These are phyloP conservation scores for Bipolaris cookei DNA, from an alignment of 2,329 filamentous ascomycete genomes.

Conservation along the genomic window DNA sequence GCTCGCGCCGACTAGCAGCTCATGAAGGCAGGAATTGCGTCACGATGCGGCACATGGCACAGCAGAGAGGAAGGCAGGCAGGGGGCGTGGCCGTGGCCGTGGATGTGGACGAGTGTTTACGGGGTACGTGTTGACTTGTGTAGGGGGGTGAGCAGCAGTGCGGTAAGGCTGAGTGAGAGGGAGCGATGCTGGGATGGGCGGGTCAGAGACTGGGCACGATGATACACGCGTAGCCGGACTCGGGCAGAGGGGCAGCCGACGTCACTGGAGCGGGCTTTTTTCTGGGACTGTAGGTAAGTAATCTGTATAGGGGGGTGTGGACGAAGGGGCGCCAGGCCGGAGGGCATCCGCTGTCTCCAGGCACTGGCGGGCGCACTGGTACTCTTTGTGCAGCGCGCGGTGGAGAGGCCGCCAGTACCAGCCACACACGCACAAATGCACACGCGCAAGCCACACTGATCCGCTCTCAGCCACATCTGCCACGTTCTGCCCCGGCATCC, in stretches of 20 bases:
- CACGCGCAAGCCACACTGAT: too few relatives aligned
- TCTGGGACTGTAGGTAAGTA: background rate
- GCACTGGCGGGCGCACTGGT: conserved; percentile 21
- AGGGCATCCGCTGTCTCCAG: conserved; percentile 6
- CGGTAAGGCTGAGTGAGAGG: background rate
- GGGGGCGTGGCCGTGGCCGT: background rate
- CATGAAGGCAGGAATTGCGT: conserved; percentile 43
- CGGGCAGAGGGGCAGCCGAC: conserved; percentile 4
- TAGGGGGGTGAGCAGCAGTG: background rate
- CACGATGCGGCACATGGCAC: conserved; percentile 45
- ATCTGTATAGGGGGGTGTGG: conserved; percentile 6
- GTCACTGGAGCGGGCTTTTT: conserved; percentile 2
- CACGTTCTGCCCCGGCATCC: conserved; percentile 12
- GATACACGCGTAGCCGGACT: conserved; percentile 2
- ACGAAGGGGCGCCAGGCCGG: conserved; percentile 3
- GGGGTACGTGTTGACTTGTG: background rate
- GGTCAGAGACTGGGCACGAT: conserved; percentile 2
- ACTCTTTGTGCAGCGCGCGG: conserved; percentile 12
- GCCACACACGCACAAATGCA: background rate
- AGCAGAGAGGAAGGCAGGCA: conserved; percentile 18
- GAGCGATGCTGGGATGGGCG: background rate
- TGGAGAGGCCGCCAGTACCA: conserved; percentile 12
- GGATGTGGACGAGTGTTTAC: background rate
- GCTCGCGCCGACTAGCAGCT: conserved; percentile 39
- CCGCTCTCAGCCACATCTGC: conserved; percentile 11